Evolutionary conservation across 768 basidiomycete genomes (phyloP), one percentile per base, ranked within the genome.

Genomic region (Boletus pseudo-olivaceus): DNA sequence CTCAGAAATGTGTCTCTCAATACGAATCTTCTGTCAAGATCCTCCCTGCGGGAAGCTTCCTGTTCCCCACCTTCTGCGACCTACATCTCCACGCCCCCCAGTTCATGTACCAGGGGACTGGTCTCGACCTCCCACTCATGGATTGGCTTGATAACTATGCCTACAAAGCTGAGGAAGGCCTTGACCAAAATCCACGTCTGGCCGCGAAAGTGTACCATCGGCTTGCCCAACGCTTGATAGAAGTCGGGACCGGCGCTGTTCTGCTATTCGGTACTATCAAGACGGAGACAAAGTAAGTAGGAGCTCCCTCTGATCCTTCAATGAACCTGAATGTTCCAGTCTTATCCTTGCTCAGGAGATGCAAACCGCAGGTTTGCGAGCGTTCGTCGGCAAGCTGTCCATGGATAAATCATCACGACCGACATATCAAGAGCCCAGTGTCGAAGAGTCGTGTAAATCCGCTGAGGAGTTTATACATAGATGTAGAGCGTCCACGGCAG

Each of bases 11-110:
- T 17, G 54, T 79, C 23, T 43, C 62, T 32, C 55, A 60, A 9
- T 43, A 61, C 17, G 51, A 6, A 7, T 52, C 59, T 19, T 57
- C 56, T 14, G 45, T 55, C 23, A 63, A 73, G 37, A 64, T 57
- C 6, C 63, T 88, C 12, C 80, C 81, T 3, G 30, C 51, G 9
- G 83, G 84, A n/a, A 78, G 73, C 49, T 90, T 93, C 63, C 53
- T 93, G 39, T 58, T 88, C n/a, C 90, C 92, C 2, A 82, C 84
- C 0, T 94, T 93, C 68, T 83, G 81, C 53, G 92, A 94, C 67
- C 75, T 91, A 5, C 92, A 94, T 64, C 77, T 93, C 0, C 93
- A 95, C 66, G 91, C 92, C 0, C 90, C 93, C 1, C 93, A 95
- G 65, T 93, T 88, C 66, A 75, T 93, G 33, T 94, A 93, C 55